Conservation (phyloP, 768 basidiomycete genomes). For the Leccinum barrowsii region DNA sequence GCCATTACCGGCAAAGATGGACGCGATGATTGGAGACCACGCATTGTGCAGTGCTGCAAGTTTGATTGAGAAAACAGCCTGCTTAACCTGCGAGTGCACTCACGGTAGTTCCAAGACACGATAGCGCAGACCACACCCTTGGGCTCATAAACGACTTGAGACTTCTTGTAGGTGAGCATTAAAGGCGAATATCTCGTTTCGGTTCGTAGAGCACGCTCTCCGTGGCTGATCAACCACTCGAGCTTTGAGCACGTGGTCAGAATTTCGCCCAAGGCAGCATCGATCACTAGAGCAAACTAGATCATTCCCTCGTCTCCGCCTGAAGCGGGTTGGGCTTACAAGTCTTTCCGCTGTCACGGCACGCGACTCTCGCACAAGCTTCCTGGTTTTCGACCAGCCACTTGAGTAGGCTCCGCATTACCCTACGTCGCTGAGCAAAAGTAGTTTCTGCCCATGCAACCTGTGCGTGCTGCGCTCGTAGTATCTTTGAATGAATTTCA, state of each 20-base stretch:
- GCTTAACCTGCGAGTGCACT: constrained; percentile 16
- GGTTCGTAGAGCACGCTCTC: constrained; percentile 72
- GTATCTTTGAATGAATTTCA: constrained; percentile 75
- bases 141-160: constrained; percentile 82
- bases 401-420: constrained; percentile 81
- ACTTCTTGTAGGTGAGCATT: constrained; percentile 72
- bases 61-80: background rate
- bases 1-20: constrained; percentile 87
- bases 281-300: constrained; percentile 60
- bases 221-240: constrained; percentile 87
- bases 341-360: constrained; percentile 95
- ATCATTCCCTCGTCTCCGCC: background rate
- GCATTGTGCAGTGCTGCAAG: constrained; percentile 85
- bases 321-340: constrained; percentile 43
- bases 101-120: constrained; percentile 95
- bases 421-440: constrained; percentile 75
- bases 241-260: constrained; percentile 93
- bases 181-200: constrained; percentile 66
- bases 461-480: constrained; percentile 62
- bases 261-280: constrained; percentile 93
- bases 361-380: constrained; percentile 78
- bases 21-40: constrained; percentile 89
- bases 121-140: constrained; percentile 90
- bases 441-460: constrained; percentile 68
- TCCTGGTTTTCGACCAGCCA: constrained; percentile 95